Evolutionary conservation across 2,329 filamentous ascomycete genomes (phyloP).

Genomic region (Xylaria sp.): DNA sequence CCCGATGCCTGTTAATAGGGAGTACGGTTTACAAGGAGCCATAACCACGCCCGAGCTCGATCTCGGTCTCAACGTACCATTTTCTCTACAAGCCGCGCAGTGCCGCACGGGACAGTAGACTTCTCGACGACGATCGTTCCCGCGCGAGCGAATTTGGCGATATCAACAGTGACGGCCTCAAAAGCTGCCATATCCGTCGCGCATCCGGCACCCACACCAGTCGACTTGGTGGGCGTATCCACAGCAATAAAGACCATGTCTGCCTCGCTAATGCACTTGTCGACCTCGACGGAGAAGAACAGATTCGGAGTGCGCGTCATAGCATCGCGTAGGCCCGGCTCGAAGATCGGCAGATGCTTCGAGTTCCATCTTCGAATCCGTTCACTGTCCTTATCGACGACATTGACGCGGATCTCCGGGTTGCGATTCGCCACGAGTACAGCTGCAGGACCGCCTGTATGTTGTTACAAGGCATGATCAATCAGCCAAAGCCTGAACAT

Average conservation of each 20-base stretch:
- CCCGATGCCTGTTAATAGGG: not conserved
- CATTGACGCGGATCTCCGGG: slow-evolving; percentile 63
- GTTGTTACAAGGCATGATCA: not conserved
- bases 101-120: slow-evolving; percentile 72
- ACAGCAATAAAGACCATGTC: slow-evolving; percentile 72
- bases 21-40: not conserved
- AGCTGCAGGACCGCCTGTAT: slow-evolving; percentile 62
- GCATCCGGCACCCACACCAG: slow-evolving; percentile 62
- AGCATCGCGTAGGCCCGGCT: slow-evolving; percentile 64
- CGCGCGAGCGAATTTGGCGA: slow-evolving; percentile 60
- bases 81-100: slow-evolving; percentile 39
- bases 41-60: not conserved
- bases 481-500: not conserved
- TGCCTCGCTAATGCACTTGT: slow-evolving; percentile 56
- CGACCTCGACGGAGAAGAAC: slow-evolving; percentile 66
- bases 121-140: slow-evolving; percentile 77
- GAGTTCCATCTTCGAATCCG: slow-evolving; percentile 72
- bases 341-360: slow-evolving; percentile 66
- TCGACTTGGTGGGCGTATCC: slow-evolving; percentile 72
- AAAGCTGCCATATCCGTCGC: slow-evolving; percentile 69
- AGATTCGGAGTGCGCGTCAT: slow-evolving; percentile 65
- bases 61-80: slow-evolving; percentile 5
- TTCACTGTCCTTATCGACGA: slow-evolving; percentile 63
- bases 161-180: slow-evolving; percentile 62
- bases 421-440: slow-evolving; percentile 71